Conservation (phyloP, 768 basidiomycete genomes). For the Collybia sp. region DNA sequence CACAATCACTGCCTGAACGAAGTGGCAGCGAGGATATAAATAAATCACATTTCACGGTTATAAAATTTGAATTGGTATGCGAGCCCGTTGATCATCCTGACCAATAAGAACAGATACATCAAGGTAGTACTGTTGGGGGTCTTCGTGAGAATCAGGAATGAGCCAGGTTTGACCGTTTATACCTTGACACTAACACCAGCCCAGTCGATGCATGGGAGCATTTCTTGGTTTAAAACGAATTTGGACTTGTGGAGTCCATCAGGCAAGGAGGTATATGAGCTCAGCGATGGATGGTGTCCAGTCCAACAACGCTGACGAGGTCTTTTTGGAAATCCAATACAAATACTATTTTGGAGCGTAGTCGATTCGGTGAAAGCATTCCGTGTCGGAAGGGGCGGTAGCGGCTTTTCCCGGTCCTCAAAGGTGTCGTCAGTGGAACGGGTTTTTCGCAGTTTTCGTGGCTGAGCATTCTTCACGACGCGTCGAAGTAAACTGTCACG, state of each 20-base stretch:
- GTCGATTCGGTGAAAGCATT: conserved; percentile 36
- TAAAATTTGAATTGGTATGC: conserved; percentile 55
- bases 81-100: conserved; percentile 56
- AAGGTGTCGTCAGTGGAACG: conserved; percentile 14
- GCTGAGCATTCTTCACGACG: conserved; percentile 24
- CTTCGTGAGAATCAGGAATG: background rate
- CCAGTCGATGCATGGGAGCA: conserved; percentile 68
- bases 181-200: conserved; percentile 66
- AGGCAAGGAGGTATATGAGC: conserved; percentile 45
- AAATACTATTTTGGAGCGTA: conserved; percentile 45
- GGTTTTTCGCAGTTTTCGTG: conserved; percentile 14
- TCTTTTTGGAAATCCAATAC: conserved; percentile 69
- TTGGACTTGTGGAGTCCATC: conserved; percentile 66
- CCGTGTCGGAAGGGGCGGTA: conserved; percentile 35
- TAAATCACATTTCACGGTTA: conserved; percentile 19
- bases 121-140: conserved; percentile 55
- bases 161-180: conserved; percentile 12
- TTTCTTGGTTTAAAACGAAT: conserved; percentile 47
- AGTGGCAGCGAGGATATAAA: conserved; percentile 2
- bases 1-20: background rate
- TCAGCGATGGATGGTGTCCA: conserved; percentile 39
- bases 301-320: conserved; percentile 41
- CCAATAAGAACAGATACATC: conserved; percentile 65
- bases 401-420: conserved; percentile 31
- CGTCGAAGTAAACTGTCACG: conserved; percentile 28